Percentiles rank a stretch among this genome's conserved stretches.
Conservation (phyloP, 306 rosid species). For the Dalbergia oliveri region DNA sequence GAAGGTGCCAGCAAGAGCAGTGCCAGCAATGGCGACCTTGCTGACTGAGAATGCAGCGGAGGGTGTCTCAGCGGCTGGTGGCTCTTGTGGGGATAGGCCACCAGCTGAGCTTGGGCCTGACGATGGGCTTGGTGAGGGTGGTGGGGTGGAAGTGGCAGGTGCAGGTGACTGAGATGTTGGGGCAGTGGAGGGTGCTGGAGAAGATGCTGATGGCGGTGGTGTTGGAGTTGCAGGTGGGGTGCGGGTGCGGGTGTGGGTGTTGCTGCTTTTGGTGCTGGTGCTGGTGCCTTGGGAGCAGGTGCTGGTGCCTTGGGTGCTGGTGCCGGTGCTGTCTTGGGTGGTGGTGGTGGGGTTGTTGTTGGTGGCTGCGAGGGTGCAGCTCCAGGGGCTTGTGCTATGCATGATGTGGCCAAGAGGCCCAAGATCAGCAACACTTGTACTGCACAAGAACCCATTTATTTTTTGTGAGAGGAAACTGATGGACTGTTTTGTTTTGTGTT, state of each 20-base stretch:
- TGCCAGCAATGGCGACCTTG: conserved; percentile 60
- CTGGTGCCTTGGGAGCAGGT: conserved; percentile 41
- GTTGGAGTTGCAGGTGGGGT: conserved; percentile 27
- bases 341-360: conserved; percentile 42
- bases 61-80: conserved; percentile 39
- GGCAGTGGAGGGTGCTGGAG: conserved; percentile 31
- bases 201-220: background rate
- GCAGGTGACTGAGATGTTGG: conserved; percentile 31
- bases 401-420: conserved; percentile 70
- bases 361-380: conserved; percentile 63
- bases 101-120: background rate
- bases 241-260: conserved; percentile 45
- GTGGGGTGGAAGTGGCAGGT: conserved; percentile 40
- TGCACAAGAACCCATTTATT: conserved; percentile 57
- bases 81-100: background rate
- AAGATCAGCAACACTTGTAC: conserved; percentile 62
- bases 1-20: conserved; percentile 72
- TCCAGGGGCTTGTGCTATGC: conserved; percentile 79
- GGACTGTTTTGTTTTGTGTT: no score
- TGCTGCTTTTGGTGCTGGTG: conserved; percentile 34
- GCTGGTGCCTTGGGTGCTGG: conserved; percentile 47
- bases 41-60: conserved; percentile 55
- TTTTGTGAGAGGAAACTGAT: background rate
- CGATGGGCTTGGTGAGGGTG: background rate
- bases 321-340: conserved; percentile 41